These are phyloP conservation scores for Fusarium udum DNA, from an alignment of 2,329 filamentous ascomycete species.

Conservation along the genomic window DNA sequence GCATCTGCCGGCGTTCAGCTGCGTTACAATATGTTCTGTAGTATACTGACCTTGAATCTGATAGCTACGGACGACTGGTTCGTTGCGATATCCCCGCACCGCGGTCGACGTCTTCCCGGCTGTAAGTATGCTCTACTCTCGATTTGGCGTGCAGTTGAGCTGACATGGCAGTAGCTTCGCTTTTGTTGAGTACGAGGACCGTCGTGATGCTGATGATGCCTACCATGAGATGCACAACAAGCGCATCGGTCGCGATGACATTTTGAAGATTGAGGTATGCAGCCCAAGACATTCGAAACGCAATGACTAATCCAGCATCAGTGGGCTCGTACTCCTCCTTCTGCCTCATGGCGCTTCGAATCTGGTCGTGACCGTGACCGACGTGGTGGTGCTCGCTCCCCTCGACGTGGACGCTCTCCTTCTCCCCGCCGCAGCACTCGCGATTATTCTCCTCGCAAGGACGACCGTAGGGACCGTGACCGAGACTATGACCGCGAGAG, in stretches of 20 bases:
- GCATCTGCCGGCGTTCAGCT: conserved; percentile 38
- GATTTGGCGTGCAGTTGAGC: not conserved
- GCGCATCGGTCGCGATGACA: conserved; percentile 92
- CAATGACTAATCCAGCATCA: conserved; percentile 50
- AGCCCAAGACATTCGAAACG: not conserved
- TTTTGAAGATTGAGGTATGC: conserved; percentile 95
- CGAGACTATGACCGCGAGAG: conserved; percentile 81
- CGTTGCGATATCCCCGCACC: conserved; percentile 98
- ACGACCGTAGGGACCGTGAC: conserved; percentile 84
- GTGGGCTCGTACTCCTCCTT: conserved; percentile 98
- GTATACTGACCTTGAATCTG: conserved; percentile 58
- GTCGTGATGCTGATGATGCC: conserved; percentile 96
- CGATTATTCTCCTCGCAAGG: conserved; percentile 88
- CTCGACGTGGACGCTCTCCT: conserved; percentile 76
- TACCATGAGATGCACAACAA: conserved; percentile 99
- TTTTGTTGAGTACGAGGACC: conserved; percentile 98
- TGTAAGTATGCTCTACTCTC: conserved; percentile 71
- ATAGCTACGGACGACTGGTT: conserved; percentile 94
- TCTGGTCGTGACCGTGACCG: conserved; percentile 82
- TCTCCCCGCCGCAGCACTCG: conserved; percentile 80
- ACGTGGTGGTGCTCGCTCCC: conserved; percentile 66
- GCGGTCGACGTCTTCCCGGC: conserved; percentile 89
- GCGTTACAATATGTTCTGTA: conserved; percentile 44
- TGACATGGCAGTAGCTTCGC: conserved; percentile 72
- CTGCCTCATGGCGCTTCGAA: conserved; percentile 98